Evolutionary conservation across 257 asterid genomes (phyloP), one percentile per base, ranked within the genome.

Genomic region (Nyctanthes arbortristis): DNA sequence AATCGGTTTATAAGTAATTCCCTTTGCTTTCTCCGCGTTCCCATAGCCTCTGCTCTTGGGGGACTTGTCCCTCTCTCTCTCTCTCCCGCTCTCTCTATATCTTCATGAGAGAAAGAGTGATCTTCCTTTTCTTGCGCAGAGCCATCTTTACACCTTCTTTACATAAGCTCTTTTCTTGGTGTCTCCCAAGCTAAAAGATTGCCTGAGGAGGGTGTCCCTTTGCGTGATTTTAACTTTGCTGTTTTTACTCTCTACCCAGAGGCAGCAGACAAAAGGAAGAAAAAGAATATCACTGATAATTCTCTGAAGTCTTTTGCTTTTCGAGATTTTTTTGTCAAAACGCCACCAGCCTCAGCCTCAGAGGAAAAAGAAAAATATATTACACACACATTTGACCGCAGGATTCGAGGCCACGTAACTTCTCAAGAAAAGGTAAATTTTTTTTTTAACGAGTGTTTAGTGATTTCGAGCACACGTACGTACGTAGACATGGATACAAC

Each of bases 31-130:
- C 86, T 89, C 89, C 89, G 89, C 97, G 90, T 84, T 79, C 71
- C 93, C 91, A 82, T 70, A 82, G 97, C 87, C 97, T 87, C 87
- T 91, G 89, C 62, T 83, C 79, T 76, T 87, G 97, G 95, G 97
- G 82, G 97, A 65, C 77, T 85, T 79, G 68, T 3, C 13, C 11
- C 65, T 11, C 2, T 81, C 67, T 66, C 45, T 66, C 35, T 63
- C 27, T 34, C 45, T 60, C 31, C 57, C 14, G 29, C 12, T 66
- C 68, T 69, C 59, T 65, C 2, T 68, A 24, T 12, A 31, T 71
- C 40, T 57, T 71, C 84, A 74, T 78, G 84, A 81, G 65, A 73
- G 81, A n/a, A 80, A 62, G 82, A 67, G 79, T n/a, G n/a, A n/a
- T 57, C 67, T 74, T 82, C 90, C 92, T 76, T 71, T 71, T 84